Conservation (phyloP, 345 rosid genomes). For the Noccaea bulbosa region DNA sequence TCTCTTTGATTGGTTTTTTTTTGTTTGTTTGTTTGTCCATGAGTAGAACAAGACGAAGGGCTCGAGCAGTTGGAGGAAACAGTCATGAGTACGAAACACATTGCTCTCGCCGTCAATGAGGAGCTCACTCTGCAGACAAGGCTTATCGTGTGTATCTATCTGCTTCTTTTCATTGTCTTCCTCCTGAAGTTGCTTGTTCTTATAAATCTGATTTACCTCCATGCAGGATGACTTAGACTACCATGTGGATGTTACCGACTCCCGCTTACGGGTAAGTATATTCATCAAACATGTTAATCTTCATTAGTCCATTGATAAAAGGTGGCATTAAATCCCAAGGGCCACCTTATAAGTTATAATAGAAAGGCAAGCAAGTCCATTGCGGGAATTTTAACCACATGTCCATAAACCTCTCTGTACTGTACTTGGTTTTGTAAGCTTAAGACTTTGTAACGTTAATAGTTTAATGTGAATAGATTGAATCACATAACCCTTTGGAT, state of each 20-base stretch:
- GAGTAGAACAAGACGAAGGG: constrained; percentile 97
- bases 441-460: neutral
- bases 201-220: constrained; percentile 8
- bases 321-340: neutral
- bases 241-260: constrained; percentile 88
- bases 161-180: neutral
- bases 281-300: neutral
- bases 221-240: constrained; percentile 90
- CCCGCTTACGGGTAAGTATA: constrained; percentile 74
- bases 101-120: constrained; percentile 89
- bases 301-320: neutral
- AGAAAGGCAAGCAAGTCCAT: constrained; percentile 18
- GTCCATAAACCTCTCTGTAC: neutral
- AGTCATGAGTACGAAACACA: constrained; percentile 84
- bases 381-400: constrained; percentile 3
- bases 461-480: neutral
- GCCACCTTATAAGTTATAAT: constrained; percentile 1
- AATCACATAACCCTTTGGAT: constrained; percentile 6
- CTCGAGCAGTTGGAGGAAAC: constrained; percentile 94
- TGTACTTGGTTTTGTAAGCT: neutral
- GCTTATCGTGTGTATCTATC: constrained; percentile 64
- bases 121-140: constrained; percentile 92
- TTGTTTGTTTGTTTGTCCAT: neutral
- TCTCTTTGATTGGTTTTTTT: neutral
- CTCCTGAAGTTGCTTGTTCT: neutral